phyloP scores from a whole-genome alignment of 768 basidiomycete genomes.

The Lactarius sanguifluus region DNA sequence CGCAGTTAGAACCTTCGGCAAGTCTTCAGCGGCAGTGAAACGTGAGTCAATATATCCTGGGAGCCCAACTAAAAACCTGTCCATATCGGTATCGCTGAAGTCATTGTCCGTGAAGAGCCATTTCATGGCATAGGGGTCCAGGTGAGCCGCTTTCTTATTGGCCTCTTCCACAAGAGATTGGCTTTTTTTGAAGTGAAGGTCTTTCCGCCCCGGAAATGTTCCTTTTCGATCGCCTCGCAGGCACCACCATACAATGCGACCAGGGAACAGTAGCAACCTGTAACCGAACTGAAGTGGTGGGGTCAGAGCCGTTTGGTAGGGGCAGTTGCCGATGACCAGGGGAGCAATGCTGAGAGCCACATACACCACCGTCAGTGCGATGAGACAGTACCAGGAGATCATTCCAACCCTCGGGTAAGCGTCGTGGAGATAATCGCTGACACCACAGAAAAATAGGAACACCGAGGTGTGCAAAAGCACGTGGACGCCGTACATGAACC shows the following conservation, averaged over 20 bases:
- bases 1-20: not conserved
- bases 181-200: not conserved
- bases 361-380: not conserved
- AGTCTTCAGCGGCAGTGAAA: not conserved
- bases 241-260: not conserved
- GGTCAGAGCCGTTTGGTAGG: slow-evolving; percentile 22
- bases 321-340: slow-evolving; percentile 11
- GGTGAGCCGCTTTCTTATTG: not conserved
- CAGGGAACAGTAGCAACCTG: not conserved
- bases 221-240: not conserved
- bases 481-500: slow-evolving; percentile 11
- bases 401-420: not conserved
- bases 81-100: slow-evolving; percentile 20
- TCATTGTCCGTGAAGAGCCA: slow-evolving; percentile 18
- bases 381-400: slow-evolving; percentile 1
- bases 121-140: slow-evolving; percentile 10
- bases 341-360: slow-evolving; percentile 16
- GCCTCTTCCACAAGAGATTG: not conserved
- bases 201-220: not conserved
- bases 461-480: slow-evolving; percentile 17
- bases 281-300: not conserved
- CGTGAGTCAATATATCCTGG: slow-evolving; percentile 15
- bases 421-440: slow-evolving; percentile 17
- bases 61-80: slow-evolving; percentile 16
- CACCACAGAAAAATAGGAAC: slow-evolving; percentile 20